Percentiles rank a stretch among this genome's conserved stretches.
Conservation (phyloP, 108 stramenopile genomes). For the Conticribra guillardii region DNA sequence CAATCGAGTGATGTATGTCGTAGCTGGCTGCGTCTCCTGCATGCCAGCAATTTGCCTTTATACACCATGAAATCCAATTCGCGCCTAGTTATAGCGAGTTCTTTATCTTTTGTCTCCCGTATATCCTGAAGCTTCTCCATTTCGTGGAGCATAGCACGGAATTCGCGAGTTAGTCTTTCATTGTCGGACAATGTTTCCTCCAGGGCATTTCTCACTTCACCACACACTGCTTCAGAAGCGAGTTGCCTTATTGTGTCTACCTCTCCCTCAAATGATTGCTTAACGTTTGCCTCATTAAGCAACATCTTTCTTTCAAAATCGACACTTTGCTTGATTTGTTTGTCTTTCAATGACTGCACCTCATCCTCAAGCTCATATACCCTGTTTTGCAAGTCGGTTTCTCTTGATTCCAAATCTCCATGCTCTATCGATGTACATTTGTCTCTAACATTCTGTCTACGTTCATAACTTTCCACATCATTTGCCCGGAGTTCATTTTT, state of each 20-base stretch:
- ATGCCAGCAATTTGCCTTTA: slow-evolving; percentile 12
- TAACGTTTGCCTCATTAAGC: slow-evolving; percentile 23
- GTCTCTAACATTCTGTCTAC: slow-evolving; percentile 17
- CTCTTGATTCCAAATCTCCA: slow-evolving; percentile 21
- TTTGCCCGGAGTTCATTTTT: slow-evolving; percentile 17
- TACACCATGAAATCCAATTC: slow-evolving; percentile 22
- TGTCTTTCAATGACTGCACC: slow-evolving; percentile 21
- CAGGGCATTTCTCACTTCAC: slow-evolving; percentile 23
- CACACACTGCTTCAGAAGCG: slow-evolving; percentile 17
- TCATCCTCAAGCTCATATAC: slow-evolving; percentile 38
- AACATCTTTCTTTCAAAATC: slow-evolving; percentile 24
- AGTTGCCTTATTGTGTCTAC: slow-evolving; percentile 14
- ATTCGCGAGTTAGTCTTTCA: slow-evolving; percentile 16
- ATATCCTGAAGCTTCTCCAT: slow-evolving; percentile 27
- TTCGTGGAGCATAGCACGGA: slow-evolving; percentile 16
- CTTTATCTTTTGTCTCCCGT: slow-evolving; percentile 22
- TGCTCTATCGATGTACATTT: slow-evolving; percentile 24
- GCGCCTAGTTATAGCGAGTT: slow-evolving; percentile 18
- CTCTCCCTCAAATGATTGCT: slow-evolving; percentile 21
- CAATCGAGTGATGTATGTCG: too few species aligned
- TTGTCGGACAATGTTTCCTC: slow-evolving; percentile 19
- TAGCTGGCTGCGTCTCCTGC: too few species aligned
- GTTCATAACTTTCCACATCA: slow-evolving; percentile 1
- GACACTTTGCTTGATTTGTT: slow-evolving; percentile 1
- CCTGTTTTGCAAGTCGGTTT: slow-evolving; percentile 13